These are phyloP conservation scores for Cornus florida DNA, from an alignment of 148 eudicot species.

Conservation along the genomic window DNA sequence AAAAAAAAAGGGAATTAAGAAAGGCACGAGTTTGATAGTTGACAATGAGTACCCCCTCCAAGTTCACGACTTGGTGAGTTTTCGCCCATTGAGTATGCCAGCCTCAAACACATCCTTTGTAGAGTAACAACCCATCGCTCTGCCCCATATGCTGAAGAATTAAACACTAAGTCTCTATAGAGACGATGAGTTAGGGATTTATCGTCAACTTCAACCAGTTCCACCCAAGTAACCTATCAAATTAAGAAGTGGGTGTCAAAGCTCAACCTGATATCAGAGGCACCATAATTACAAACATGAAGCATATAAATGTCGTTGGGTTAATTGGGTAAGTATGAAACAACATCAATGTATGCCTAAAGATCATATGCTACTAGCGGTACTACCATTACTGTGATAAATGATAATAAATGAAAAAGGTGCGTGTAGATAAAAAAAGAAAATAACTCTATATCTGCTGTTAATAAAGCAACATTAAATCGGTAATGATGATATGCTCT, in stretches of 20 bases:
- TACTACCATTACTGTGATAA: neutral
- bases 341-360: neutral
- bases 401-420: neutral
- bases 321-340: no score
- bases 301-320: neutral
- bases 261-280: neutral
- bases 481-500: neutral
- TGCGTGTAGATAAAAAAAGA: neutral
- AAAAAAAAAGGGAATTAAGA: neutral
- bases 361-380: neutral
- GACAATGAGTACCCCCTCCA: conserved; percentile 9
- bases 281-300: neutral
- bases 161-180: conserved; percentile 27
- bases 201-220: conserved; percentile 39
- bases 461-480: neutral
- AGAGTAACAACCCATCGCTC: conserved; percentile 17
- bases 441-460: neutral
- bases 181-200: conserved; percentile 21
- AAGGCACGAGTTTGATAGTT: neutral
- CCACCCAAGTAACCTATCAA: conserved; percentile 38
- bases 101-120: conserved; percentile 26
- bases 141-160: conserved; percentile 22
- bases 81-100: neutral
- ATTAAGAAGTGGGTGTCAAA: neutral
- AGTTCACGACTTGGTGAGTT: neutral